These are phyloP conservation scores for Cochlearia excelsa DNA, from an alignment of 345 rosid species.

Conservation along the genomic window DNA sequence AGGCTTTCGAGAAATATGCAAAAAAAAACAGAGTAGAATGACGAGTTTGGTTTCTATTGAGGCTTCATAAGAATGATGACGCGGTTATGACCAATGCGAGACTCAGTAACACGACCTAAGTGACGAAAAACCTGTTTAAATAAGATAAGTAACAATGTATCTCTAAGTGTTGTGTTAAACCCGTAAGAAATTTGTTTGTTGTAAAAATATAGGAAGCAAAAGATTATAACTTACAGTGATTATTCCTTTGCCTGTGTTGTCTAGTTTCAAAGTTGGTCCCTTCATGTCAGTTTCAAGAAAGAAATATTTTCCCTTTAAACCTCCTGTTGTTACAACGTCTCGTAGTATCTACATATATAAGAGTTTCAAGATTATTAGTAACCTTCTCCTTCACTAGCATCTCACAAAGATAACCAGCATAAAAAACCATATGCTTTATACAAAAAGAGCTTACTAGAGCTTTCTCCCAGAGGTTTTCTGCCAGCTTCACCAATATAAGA, in stretches of 20 bases:
- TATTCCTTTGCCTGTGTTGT: conserved; percentile 88
- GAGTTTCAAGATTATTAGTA: too few species aligned
- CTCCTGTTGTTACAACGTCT: conserved; percentile 64
- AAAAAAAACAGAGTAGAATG: too few species aligned
- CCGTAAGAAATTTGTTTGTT: background rate
- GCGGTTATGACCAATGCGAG: conserved; percentile 70
- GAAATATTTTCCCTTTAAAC: conserved; percentile 69
- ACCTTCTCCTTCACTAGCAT: too few species aligned
- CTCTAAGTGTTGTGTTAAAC: background rate
- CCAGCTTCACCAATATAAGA: conserved; percentile 48
- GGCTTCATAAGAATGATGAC: conserved; percentile 72
- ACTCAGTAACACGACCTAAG: conserved; percentile 82
- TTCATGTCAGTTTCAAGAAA: conserved; percentile 84
- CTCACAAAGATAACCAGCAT: too few species aligned
- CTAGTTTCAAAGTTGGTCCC: conserved; percentile 83
- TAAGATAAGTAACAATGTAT: background rate
- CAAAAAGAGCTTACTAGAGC: conserved; percentile 58
- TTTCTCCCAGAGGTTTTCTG: conserved; percentile 85
- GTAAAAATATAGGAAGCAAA: background rate
- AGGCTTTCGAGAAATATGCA: too few species aligned
- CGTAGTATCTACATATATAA: conserved; percentile 58
- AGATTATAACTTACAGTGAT: conserved; percentile 57
- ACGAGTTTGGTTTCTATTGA: conserved; percentile 30
- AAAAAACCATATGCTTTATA: too few species aligned
- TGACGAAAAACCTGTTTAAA: conserved; percentile 74